Percentiles rank a stretch among this genome's conserved stretches.
phyloP scores from a whole-genome alignment of 768 basidiomycete genomes.

The Collybia nuda region DNA sequence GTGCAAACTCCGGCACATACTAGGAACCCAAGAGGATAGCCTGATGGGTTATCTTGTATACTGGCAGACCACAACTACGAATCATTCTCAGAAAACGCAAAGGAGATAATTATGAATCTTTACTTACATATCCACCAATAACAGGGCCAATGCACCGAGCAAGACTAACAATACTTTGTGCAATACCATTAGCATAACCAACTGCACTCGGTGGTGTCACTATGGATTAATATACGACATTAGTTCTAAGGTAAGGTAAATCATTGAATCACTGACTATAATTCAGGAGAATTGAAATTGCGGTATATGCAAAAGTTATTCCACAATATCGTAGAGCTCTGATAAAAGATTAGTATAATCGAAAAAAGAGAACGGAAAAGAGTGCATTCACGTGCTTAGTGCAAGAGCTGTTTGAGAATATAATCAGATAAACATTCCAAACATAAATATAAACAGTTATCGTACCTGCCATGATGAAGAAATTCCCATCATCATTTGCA shows the following conservation, averaged over 20 bases:
- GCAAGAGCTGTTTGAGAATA: conserved; percentile 50
- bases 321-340: conserved; percentile 90
- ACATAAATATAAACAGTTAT: conserved; percentile 9
- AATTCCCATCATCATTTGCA: conserved; percentile 64
- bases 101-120: conserved; percentile 12
- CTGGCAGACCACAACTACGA: conserved; percentile 72
- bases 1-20: conserved; percentile 61
- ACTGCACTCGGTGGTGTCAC: conserved; percentile 91
- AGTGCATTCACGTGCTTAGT: conserved; percentile 71
- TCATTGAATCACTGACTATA: conserved; percentile 52
- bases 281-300: conserved; percentile 84
- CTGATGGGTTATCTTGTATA: conserved; percentile 63
- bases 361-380: background rate
- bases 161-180: conserved; percentile 92
- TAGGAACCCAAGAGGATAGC: conserved; percentile 76
- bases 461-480: conserved; percentile 81
- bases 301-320: conserved; percentile 86
- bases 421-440: conserved; percentile 9
- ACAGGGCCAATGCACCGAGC: conserved; percentile 90
- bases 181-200: conserved; percentile 92
- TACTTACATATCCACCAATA: conserved; percentile 75
- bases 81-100: background rate
- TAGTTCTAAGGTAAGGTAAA: conserved; percentile 1
- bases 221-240: conserved; percentile 26
- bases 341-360: background rate